A percentile compares a stretch with the other conserved stretches of the same genome.
Conservation (phyloP, 2,329 filamentous ascomycete species). For the Arthroderma uncinatum region DNA sequence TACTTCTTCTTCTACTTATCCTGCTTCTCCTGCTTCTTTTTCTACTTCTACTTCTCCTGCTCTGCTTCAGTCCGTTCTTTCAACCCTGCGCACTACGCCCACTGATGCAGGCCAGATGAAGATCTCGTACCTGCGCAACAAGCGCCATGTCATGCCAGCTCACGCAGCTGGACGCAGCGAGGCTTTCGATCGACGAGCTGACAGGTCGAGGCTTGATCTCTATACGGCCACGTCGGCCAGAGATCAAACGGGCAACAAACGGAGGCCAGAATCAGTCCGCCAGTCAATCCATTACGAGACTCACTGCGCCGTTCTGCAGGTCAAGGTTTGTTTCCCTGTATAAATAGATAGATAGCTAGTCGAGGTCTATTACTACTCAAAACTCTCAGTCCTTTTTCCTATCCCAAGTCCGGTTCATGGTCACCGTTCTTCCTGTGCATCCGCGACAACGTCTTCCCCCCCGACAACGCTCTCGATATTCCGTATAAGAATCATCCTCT, state of each 20-base stretch:
- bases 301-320: neutral
- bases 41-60: neutral
- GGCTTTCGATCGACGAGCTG: neutral
- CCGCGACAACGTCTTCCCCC: no score
- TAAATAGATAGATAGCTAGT: neutral
- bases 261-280: neutral
- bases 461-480: no score
- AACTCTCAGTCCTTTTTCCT: no score
- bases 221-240: neutral
- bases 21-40: neutral
- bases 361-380: no score
- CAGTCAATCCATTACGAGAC: neutral
- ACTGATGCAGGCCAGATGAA: neutral
- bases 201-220: neutral
- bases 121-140: constrained; percentile 2
- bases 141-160: constrained; percentile 1
- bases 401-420: no score
- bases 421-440: no score
- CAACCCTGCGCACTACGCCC: neutral
- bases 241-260: neutral
- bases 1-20: constrained; percentile 6
- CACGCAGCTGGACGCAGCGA: neutral
- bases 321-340: neutral
- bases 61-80: no score
- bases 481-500: neutral